These are phyloP conservation scores for Wickerhamiella alocasiicola DNA, from an alignment of 805 yeast species.

Conservation along the genomic window DNA sequence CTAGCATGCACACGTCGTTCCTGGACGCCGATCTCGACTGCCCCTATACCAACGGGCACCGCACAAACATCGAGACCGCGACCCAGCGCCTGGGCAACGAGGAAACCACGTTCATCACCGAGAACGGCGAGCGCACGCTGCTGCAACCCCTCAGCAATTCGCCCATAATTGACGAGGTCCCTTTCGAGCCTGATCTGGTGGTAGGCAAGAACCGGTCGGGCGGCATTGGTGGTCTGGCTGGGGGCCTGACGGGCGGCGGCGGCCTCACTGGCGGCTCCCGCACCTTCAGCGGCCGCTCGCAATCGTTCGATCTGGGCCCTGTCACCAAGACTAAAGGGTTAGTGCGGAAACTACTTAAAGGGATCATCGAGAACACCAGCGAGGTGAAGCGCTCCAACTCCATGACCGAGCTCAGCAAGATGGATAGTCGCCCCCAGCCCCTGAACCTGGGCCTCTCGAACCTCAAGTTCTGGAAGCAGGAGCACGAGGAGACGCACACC, in stretches of 20 bases:
- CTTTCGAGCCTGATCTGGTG: slow-evolving; percentile 18
- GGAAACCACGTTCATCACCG: slow-evolving; percentile 7
- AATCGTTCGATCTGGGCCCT: slow-evolving; percentile 10
- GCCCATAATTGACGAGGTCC: slow-evolving; percentile 19
- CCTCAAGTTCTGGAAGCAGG: slow-evolving; percentile 8
- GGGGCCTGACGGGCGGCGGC: neutral
- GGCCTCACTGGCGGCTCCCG: slow-evolving; percentile 1
- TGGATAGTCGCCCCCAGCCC: neutral
- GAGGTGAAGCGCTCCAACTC: slow-evolving; percentile 3
- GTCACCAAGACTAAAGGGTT: slow-evolving; percentile 9
- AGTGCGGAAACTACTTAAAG: slow-evolving; percentile 11
- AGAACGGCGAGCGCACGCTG: slow-evolving; percentile 5
- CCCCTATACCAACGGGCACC: slow-evolving; percentile 8
- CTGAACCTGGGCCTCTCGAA: neutral
- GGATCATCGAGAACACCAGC: neutral
- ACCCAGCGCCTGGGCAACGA: neutral
- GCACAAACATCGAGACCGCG: slow-evolving; percentile 4
- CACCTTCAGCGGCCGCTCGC: slow-evolving; percentile 10
- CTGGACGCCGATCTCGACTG: neutral
- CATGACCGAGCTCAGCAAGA: slow-evolving; percentile 3
- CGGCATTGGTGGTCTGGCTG: too few relatives aligned
- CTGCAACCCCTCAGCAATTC: slow-evolving; percentile 7
- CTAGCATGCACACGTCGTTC: slow-evolving; percentile 2
- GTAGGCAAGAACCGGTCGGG: slow-evolving; percentile 8
- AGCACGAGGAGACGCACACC: neutral